Evolutionary conservation across 441 rosid species (phyloP), one percentile per base, ranked within the genome.

Genomic region (Populus trichocarpa): DNA sequence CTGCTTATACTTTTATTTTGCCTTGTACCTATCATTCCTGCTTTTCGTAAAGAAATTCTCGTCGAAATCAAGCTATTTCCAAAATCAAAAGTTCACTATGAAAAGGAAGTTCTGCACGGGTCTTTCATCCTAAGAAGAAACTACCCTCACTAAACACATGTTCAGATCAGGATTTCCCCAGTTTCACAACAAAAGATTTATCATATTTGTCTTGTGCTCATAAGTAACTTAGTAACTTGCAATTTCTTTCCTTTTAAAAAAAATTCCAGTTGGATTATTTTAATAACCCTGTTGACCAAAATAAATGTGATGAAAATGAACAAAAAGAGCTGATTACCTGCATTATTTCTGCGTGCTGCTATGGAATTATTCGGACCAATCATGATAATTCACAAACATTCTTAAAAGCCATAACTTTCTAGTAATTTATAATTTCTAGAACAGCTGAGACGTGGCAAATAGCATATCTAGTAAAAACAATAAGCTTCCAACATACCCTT

Each of bases 401-500:
- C 13, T 50, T 3, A 66, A 69, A 59, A 10, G 8, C 46, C 64
- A 36, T 28, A 57, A 22, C 75, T 71, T n/a, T 42, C 59, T 64
- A 46, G 8, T 53, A 42, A 53, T n/a, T 75, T 18, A 18, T 8
- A 25, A 10, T 30, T 8, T 23, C 16, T 3, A 59, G 11, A 75
- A 72, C 28, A 42, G 69, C 42, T 23, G 2, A 12, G 23, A 68
- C 2, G 10, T 67, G 23, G 32, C 25, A 76, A 40, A 20, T 26
- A 28, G 32, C 28, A 75, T 63, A 13, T 73, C 53, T 33, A 71
- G 69, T 25, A 53, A 73, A 9, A 25, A 72, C 33, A 72, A 65
- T n/a, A 38, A 71, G 71, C 70, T 32, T 57, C 53, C 3, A 65
- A 75, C 89, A 82, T 85, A 96, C 98, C 92, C 88, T 89, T 86